Evolutionary conservation across 2,329 filamentous ascomycete species (phyloP).

Genomic region (Aureobasidium sp.): DNA sequence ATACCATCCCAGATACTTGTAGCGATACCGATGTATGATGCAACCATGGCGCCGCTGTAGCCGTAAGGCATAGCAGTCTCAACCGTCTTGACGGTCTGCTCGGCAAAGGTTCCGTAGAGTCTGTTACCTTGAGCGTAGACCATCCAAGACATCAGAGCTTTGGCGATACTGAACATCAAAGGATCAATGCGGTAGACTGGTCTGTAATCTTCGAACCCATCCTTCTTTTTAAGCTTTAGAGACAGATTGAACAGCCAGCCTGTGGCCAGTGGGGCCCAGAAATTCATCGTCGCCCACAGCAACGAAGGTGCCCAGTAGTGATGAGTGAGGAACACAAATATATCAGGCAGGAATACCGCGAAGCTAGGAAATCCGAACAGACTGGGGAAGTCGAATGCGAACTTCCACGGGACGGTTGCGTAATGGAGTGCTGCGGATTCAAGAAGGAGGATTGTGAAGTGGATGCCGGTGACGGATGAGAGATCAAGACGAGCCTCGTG

Average conservation of each 20-base stretch:
- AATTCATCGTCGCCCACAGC: slow-evolving; percentile 63
- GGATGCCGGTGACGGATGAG: slow-evolving; percentile 63
- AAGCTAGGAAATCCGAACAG: slow-evolving; percentile 42
- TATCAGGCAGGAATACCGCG: slow-evolving; percentile 63
- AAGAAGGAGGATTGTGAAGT: slow-evolving; percentile 57
- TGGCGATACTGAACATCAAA: slow-evolving; percentile 80
- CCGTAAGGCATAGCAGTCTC: slow-evolving; percentile 61
- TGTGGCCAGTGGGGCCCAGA: slow-evolving; percentile 58
- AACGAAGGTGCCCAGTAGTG: slow-evolving; percentile 73
- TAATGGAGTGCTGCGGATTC: slow-evolving; percentile 63
- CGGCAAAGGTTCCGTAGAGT: slow-evolving; percentile 53
- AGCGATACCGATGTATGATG: slow-evolving; percentile 57
- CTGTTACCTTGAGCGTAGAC: slow-evolving; percentile 63
- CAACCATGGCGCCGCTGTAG: slow-evolving; percentile 60
- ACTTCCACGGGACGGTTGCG: slow-evolving; percentile 62
- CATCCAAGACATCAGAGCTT: slow-evolving; percentile 71
- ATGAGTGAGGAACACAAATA: slow-evolving; percentile 66
- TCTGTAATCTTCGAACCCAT: slow-evolving; percentile 26
- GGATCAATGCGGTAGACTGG: slow-evolving; percentile 64
- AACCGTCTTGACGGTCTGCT: slow-evolving; percentile 52
- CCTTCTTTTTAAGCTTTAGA: slow-evolving; percentile 42
- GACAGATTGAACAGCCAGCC: slow-evolving; percentile 92
- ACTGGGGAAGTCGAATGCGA: slow-evolving; percentile 63
- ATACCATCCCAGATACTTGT: slow-evolving; percentile 71
- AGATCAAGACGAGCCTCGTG: slow-evolving; percentile 59